phyloP scores from a whole-genome alignment of 495 filamentous ascomycete species.

The Collariella sp. region DNA sequence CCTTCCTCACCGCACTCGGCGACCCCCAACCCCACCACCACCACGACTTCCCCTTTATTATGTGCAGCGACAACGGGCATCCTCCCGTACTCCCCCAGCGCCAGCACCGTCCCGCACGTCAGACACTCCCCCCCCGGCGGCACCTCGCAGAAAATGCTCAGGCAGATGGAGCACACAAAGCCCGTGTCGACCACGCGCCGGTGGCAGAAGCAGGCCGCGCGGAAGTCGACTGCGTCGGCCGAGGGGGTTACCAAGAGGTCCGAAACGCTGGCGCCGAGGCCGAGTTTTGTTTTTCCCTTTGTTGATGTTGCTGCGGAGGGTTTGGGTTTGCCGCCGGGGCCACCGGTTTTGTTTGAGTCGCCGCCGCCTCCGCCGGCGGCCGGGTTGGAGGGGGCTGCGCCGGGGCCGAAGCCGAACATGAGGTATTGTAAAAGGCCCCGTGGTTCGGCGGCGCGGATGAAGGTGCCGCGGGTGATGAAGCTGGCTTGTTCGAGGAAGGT shows the following conservation, averaged over 20 bases:
- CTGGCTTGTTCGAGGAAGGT: slow-evolving; percentile 94
- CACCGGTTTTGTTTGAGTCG: neutral
- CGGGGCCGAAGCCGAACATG: slow-evolving; percentile 73
- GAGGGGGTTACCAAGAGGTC: slow-evolving; percentile 61
- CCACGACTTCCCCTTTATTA: neutral
- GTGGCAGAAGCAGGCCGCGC: slow-evolving; percentile 96
- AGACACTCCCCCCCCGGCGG: slow-evolving; percentile 58
- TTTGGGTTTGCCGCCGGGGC: too few species aligned
- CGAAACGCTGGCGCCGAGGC: slow-evolving; percentile 12
- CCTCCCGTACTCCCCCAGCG: slow-evolving; percentile 62
- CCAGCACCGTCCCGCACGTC: slow-evolving; percentile 82
- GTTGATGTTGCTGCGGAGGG: slow-evolving; percentile 39
- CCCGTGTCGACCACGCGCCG: slow-evolving; percentile 82
- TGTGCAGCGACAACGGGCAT: slow-evolving; percentile 68
- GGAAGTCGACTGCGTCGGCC: slow-evolving; percentile 85
- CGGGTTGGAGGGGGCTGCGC: slow-evolving; percentile 29
- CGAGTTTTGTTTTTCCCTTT: slow-evolving; percentile 6
- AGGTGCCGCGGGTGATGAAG: slow-evolving; percentile 83
- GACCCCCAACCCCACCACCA: neutral
- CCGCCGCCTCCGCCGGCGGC: slow-evolving; percentile 1
- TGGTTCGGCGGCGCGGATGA: slow-evolving; percentile 57
- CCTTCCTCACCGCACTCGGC: slow-evolving; percentile 3
- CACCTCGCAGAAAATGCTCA: slow-evolving; percentile 59
- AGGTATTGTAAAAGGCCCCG: slow-evolving; percentile 77
- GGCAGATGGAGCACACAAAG: slow-evolving; percentile 90